Evolutionary conservation across 306 rosid genomes (phyloP), one percentile per base, ranked within the genome.

Genomic region (Trifolium dubium): DNA sequence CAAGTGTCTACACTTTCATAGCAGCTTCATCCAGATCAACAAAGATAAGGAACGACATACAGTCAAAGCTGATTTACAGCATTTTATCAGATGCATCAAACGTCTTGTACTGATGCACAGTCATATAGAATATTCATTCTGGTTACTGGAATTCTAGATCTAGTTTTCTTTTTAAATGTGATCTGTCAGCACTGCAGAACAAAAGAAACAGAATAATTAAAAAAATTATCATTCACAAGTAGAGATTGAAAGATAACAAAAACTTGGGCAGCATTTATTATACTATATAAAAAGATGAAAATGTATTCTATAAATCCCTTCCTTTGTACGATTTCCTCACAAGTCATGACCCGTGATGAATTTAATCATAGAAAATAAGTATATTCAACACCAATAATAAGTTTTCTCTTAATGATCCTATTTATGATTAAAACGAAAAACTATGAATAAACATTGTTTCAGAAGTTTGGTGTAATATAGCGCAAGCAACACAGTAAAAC

Each of bases 61-160:
- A 39, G 43, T 10, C 31, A 47, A 58, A 78, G 64, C 80, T 35
- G 71, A 79, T 64, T 43, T 32, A 14, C 34, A 4, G 14, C 56
- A 34, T 54, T 86, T 82, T 79, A 77, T 71, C 78, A 14, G 29
- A 35, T 53, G 59, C 43, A 80, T 35, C 71, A 31, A 51, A 40
- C 28, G 37, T 31, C 72, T 70, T 29, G 30, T 18, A 10, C 63
- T 14, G 65, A 65, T 70, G 67, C 41, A 66, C 34, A 7, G 79
- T 67, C 64, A 69, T 30, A 41, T 31, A 37, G 81, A 84, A 75
- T 51, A 41, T 74, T 74, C 81, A 81, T 76, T 89, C 87, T 6
- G 89, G 90, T 28, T 73, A 88, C 81, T 88, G 89, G 85, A 94
- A 94, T 75, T 94, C 99, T 43, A 94, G 89, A 83, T 94, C 99